A percentile compares a stretch with the other conserved stretches of the same genome.
Conservation (phyloP, 495 filamentous ascomycete genomes). For the Aspergillus sparsus region DNA sequence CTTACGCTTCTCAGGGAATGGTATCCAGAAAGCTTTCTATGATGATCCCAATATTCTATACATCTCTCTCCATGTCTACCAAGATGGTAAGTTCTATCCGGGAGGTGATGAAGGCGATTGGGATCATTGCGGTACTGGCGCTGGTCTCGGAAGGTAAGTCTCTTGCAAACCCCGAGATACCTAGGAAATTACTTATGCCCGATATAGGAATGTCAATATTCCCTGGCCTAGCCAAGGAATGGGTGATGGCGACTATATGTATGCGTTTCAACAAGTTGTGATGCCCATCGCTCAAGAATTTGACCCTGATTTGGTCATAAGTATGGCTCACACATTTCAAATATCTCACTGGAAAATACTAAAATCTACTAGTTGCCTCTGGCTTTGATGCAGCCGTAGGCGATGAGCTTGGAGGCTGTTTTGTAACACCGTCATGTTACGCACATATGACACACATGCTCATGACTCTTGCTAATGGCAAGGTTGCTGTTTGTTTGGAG, state of each 20-base stretch:
- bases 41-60: conserved; percentile 93
- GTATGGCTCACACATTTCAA: conserved; percentile 32
- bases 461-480: conserved; percentile 91
- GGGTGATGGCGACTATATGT: conserved; percentile 96
- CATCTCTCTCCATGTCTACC: conserved; percentile 91
- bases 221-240: conserved; percentile 90
- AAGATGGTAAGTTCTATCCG: conserved; percentile 83
- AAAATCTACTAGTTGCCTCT: conserved; percentile 65
- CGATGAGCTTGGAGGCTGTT: conserved; percentile 88
- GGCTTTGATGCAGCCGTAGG: conserved; percentile 96
- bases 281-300: conserved; percentile 96
- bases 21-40: conserved; percentile 95
- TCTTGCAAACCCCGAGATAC: not conserved
- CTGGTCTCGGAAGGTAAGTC: conserved; percentile 67
- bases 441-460: conserved; percentile 99
- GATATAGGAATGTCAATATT: conserved; percentile 83
- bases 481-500: conserved; percentile 88
- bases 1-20: conserved; percentile 67
- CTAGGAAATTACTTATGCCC: conserved; percentile 17
- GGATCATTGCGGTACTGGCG: conserved; percentile 70
- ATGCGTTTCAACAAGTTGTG: conserved; percentile 93
- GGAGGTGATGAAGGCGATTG: conserved; percentile 71
- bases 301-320: conserved; percentile 88
- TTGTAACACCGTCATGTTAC: conserved; percentile 86
- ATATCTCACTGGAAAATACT: not conserved